Evolutionary conservation across 345 rosid genomes (phyloP), one percentile per base, ranked within the genome.

Genomic region (Physaria fendleri): DNA sequence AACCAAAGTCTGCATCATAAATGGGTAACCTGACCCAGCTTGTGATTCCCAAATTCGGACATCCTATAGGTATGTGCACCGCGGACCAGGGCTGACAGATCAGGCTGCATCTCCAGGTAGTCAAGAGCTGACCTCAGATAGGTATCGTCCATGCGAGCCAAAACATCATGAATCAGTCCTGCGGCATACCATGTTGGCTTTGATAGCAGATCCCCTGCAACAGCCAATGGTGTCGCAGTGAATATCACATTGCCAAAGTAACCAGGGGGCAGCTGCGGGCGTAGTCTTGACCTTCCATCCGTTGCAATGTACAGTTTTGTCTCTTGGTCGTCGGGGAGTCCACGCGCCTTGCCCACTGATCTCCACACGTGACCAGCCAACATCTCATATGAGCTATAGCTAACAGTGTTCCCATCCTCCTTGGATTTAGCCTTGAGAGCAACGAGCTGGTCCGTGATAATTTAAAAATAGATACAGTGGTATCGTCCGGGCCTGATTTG

Each of bases 281-380:
- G 61, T 73, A 84, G 66, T 57, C 98, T 80, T 4, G 96, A 64
- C 56, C 98, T 76, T 27, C 98, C 98, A 38, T 88, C 98, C 12
- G 96, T 88, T 0, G 98, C 96, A 17, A 88, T 88, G 69, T 92
- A 92, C 61, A 92, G 11, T 53, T 88, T 88, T 51, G 81, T 76
- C 25, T 68, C 81, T 67, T 90, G 97, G 65, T 80, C 87, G 32
- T 73, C 82, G 0, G 74, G 21, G 59, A 87, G 90, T 9, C 79
- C 88, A 2, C 97, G 91, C 0, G 96, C 92, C 58, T 59, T 77
- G 75, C 95, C 79, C 4, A 77, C 76, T 1, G 85, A 82, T 69
- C 82, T 81, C 98, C 98, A 92, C 5, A 92, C 95, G 45, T 92
- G 96, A 35, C 93, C 98, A 1, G 98, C 81, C 79, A 92, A 52